A percentile compares a stretch with the other conserved stretches of the same genome.
Evolutionary conservation across 352 stramenopile species (phyloP).

Genomic region (Globisporangium barbulae): DNA sequence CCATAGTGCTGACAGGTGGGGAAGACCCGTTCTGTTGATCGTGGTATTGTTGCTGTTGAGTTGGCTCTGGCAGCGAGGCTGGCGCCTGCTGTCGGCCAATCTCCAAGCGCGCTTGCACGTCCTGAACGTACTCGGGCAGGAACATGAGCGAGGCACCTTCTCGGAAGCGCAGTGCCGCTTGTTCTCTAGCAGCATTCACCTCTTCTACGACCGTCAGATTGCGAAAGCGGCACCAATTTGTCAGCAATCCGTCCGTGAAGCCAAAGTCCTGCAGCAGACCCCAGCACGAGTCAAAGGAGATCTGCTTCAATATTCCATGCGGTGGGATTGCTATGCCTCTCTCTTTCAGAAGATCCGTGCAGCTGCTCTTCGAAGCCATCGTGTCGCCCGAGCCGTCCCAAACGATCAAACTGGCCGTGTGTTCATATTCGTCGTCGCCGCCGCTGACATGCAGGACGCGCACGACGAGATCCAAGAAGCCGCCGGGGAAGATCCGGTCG

Average conservation of each 20-base stretch:
- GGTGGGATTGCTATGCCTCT: slow-evolving; percentile 21
- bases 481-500: slow-evolving; percentile 39
- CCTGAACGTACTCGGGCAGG: slow-evolving; percentile 37
- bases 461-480: slow-evolving; percentile 63
- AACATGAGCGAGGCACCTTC: slow-evolving; percentile 69
- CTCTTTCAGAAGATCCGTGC: slow-evolving; percentile 20
- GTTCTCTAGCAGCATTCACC: slow-evolving; percentile 11
- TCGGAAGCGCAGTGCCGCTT: slow-evolving; percentile 45
- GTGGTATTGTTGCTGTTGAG: background rate
- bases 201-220: slow-evolving; percentile 55
- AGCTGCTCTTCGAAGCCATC: slow-evolving; percentile 15
- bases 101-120: slow-evolving; percentile 41
- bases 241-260: slow-evolving; percentile 34
- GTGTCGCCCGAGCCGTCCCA: slow-evolving; percentile 63
- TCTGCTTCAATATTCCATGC: slow-evolving; percentile 48
- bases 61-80: background rate
- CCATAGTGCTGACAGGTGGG: background rate
- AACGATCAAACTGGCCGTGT: slow-evolving; percentile 39
- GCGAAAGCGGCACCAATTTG: slow-evolving; percentile 68
- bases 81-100: background rate
- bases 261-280: slow-evolving; percentile 50
- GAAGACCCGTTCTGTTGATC: background rate
- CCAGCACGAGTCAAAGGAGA: slow-evolving; percentile 73
- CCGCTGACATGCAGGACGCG: slow-evolving; percentile 47
- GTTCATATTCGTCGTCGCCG: slow-evolving; percentile 12